These are phyloP conservation scores for Phalaenopsis equestris DNA, from an alignment of 106 monocot genomes.

Conservation along the genomic window DNA sequence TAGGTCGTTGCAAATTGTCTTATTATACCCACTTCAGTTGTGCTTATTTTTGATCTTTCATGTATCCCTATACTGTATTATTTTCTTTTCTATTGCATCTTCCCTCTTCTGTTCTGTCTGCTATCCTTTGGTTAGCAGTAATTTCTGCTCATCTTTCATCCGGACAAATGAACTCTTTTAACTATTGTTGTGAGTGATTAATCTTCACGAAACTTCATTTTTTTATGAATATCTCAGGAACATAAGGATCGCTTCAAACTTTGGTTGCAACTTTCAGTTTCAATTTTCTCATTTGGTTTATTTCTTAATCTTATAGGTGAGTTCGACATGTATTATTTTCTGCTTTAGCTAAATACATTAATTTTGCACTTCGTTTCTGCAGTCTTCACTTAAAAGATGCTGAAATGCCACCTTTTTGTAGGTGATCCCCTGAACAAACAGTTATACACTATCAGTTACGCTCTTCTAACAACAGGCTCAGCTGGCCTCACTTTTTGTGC, in stretches of 20 bases:
- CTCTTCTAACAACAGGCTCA: constrained; percentile 50
- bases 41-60: background rate
- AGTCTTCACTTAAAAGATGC: background rate
- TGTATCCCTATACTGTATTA: background rate
- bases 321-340: background rate
- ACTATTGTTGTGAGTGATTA: background rate
- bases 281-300: constrained; percentile 42
- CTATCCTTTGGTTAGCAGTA: background rate
- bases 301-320: constrained; percentile 49
- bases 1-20: background rate
- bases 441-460: constrained; percentile 57
- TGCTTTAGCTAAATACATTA: background rate
- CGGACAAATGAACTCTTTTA: background rate
- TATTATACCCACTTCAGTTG: background rate
- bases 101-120: background rate
- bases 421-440: constrained; percentile 77
- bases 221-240: constrained; percentile 30
- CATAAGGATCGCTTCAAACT: constrained; percentile 47
- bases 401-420: constrained; percentile 16
- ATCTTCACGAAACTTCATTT: background rate
- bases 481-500: constrained; percentile 65
- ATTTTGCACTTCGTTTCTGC: constrained; percentile 7
- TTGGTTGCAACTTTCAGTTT: constrained; percentile 51
- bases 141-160: background rate
- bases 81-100: background rate